A percentile compares a stretch with the other conserved stretches of the same genome.
Conservation (phyloP, 495 filamentous ascomycete genomes). For the Aspergillus nanangensis region DNA sequence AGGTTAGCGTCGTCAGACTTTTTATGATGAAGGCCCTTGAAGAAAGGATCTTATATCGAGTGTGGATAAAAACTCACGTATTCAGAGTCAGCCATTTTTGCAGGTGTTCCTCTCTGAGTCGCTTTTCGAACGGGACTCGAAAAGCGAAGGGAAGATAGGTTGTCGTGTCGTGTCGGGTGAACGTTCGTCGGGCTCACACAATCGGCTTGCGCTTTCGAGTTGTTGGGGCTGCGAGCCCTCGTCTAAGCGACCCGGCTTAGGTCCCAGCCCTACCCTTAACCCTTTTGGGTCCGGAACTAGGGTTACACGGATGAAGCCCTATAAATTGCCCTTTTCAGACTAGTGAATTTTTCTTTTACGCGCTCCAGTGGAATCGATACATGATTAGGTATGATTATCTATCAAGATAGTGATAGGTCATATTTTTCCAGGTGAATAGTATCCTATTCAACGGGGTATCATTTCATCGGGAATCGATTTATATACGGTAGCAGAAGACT, state of each 20-base stretch:
- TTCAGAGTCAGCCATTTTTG: constrained; percentile 88
- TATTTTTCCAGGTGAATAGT: too few species aligned
- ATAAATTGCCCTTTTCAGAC: not conserved
- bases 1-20: constrained; percentile 30
- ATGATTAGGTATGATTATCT: too few species aligned
- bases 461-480: too few species aligned
- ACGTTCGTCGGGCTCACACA: constrained; percentile 22
- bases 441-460: too few species aligned
- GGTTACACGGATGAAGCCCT: constrained; percentile 8
- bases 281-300: constrained; percentile 14
- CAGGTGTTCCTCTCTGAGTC: constrained; percentile 48
- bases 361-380: too few species aligned
- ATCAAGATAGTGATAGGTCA: too few species aligned
- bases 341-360: not conserved
- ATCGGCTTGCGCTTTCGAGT: constrained; percentile 14
- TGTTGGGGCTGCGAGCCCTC: constrained; percentile 35
- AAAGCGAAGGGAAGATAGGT: constrained; percentile 46
- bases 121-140: constrained; percentile 50
- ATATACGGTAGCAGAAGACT: too few species aligned
- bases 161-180: constrained; percentile 45
- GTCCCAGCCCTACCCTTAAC: constrained; percentile 39
- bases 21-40: not conserved
- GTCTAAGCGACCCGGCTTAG: constrained; percentile 43
- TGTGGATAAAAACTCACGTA: constrained; percentile 62
- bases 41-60: not conserved